Evolutionary conservation across 75 land plant species (phyloP).

Genomic region (Adiantum capillusveneris): DNA sequence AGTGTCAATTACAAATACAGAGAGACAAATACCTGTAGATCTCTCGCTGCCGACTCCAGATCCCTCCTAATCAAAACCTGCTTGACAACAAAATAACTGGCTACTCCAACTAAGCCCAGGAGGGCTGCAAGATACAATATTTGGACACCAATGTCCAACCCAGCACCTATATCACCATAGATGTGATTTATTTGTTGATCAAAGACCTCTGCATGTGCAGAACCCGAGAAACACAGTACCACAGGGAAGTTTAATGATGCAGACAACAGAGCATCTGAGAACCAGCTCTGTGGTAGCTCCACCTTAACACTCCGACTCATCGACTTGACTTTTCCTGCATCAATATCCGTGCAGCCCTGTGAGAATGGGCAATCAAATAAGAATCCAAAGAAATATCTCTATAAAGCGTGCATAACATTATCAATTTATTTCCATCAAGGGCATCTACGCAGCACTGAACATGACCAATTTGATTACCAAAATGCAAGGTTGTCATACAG

Average conservation of each 20-base stretch:
- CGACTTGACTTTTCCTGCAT: not conserved
- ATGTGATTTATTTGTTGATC: slow-evolving; percentile 32
- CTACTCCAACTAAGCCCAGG: slow-evolving; percentile 79
- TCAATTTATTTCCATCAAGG: too few relatives aligned
- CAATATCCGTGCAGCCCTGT: not conserved
- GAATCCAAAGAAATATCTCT: too few relatives aligned
- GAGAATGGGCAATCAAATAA: too few relatives aligned
- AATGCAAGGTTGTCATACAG: too few relatives aligned
- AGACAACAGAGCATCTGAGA: not conserved
- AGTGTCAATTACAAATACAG: not conserved
- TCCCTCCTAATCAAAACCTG: slow-evolving; percentile 88
- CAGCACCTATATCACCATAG: slow-evolving; percentile 58
- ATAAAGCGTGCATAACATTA: too few relatives aligned
- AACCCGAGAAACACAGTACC: slow-evolving; percentile 5
- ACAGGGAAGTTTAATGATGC: not conserved
- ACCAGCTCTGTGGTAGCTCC: not conserved
- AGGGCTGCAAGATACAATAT: slow-evolving; percentile 73
- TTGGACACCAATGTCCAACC: slow-evolving; percentile 84
- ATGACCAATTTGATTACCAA: too few relatives aligned
- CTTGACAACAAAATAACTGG: slow-evolving; percentile 82
- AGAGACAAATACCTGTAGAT: slow-evolving; percentile 56
- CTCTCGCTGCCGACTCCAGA: slow-evolving; percentile 93
- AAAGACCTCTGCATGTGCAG: slow-evolving; percentile 34
- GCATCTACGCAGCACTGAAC: too few relatives aligned
- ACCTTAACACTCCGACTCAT: too few relatives aligned